Conservation (phyloP, 305 asterid genomes). For the Fraxinus floribunda region DNA sequence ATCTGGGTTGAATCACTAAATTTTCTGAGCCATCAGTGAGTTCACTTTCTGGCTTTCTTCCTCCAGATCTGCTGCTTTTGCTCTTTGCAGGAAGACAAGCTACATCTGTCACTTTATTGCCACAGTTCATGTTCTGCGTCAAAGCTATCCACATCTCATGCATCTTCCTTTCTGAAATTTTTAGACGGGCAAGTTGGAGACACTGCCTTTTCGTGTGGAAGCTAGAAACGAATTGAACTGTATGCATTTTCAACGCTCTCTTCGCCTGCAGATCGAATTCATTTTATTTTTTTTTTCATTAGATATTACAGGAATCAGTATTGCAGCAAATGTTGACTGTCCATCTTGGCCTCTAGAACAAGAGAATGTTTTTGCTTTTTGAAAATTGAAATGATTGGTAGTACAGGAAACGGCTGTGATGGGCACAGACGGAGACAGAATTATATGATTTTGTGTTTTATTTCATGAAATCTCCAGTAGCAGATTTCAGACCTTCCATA, state of each 20-base stretch:
- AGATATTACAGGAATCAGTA: background rate
- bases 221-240: background rate
- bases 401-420: background rate
- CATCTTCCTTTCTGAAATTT: conserved; percentile 7
- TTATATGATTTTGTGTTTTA: background rate
- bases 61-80: conserved; percentile 4
- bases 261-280: background rate
- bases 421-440: background rate
- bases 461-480: background rate
- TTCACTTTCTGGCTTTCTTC: background rate
- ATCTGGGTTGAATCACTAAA: background rate
- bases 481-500: background rate
- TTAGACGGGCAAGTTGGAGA: background rate
- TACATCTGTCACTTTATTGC: conserved; percentile 9
- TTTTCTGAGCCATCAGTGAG: background rate
- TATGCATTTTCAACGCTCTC: background rate
- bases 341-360: background rate
- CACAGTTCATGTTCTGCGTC: conserved; percentile 23
- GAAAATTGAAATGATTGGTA: background rate
- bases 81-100: background rate
- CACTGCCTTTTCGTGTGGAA: background rate
- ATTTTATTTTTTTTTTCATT: background rate
- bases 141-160: conserved; percentile 27
- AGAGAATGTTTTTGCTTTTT: background rate
- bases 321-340: background rate